Evolutionary conservation across 2,329 filamentous ascomycete species (phyloP).

Genomic region (Paraphaeosphaeria sporulosa): DNA sequence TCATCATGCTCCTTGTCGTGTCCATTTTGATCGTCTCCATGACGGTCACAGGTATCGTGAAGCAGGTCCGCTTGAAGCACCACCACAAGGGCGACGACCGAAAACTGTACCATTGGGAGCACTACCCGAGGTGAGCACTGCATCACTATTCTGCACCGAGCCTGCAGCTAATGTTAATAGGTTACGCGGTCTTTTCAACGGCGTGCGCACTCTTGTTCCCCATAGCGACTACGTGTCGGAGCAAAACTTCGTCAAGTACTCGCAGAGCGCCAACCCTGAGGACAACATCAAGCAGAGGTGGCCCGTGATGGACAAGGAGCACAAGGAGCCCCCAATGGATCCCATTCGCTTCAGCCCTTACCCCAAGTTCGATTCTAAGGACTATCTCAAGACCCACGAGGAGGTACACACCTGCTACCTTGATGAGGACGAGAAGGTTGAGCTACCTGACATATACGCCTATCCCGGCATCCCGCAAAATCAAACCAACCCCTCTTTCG

Average conservation of each 20-base stretch:
- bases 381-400: constrained; percentile 59
- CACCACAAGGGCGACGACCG: constrained; percentile 42
- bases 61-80: constrained; percentile 40
- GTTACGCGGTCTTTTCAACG: constrained; percentile 58
- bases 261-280: constrained; percentile 47
- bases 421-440: constrained; percentile 64
- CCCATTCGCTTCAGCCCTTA: constrained; percentile 57
- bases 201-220: constrained; percentile 56
- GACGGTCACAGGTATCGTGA: constrained; percentile 53
- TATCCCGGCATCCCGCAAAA: constrained; percentile 64
- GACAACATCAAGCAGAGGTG: constrained; percentile 49
- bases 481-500: constrained; percentile 57
- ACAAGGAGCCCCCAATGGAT: constrained; percentile 48
- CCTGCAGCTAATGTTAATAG: constrained; percentile 36
- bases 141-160: neutral
- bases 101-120: constrained; percentile 55
- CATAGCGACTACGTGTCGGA: constrained; percentile 53
- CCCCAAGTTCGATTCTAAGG: constrained; percentile 50
- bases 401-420: constrained; percentile 69
- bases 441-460: constrained; percentile 69
- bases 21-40: constrained; percentile 51
- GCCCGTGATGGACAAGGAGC: constrained; percentile 43
- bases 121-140: constrained; percentile 51
- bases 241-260: constrained; percentile 53
- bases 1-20: constrained; percentile 51